Evolutionary conservation across 768 basidiomycete species (phyloP).

Genomic region (Termitomyces sp.): DNA sequence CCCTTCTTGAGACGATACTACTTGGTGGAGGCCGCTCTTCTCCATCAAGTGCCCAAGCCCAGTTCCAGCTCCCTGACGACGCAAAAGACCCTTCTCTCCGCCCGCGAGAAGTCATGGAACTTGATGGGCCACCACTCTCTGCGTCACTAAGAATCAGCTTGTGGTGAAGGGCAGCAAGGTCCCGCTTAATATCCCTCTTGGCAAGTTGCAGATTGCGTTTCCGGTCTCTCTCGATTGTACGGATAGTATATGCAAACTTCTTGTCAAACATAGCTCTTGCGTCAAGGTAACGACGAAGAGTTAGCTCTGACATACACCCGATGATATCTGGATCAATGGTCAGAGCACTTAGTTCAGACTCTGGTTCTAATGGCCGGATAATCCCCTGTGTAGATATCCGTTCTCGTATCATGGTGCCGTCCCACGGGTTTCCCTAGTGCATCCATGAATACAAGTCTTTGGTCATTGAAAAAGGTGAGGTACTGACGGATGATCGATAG

Average conservation of each 20-base stretch:
- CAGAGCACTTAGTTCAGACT: conserved; percentile 60
- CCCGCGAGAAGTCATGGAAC: conserved; percentile 13
- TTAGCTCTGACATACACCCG: conserved; percentile 71
- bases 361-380: conserved; percentile 78
- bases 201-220: conserved; percentile 59
- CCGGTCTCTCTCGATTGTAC: conserved; percentile 63
- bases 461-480: neutral
- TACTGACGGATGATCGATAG: conserved; percentile 48
- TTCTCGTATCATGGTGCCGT: conserved; percentile 82
- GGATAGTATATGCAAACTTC: conserved; percentile 56
- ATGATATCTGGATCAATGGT: conserved; percentile 60
- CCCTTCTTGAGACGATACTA: conserved; percentile 85
- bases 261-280: conserved; percentile 55
- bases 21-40: conserved; percentile 85
- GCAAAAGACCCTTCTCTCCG: conserved; percentile 34
- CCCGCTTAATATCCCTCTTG: conserved; percentile 53
- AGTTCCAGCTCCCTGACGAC: conserved; percentile 59
- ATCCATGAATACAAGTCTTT: neutral
- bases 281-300: conserved; percentile 71
- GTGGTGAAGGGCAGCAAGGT: conserved; percentile 45
- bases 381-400: conserved; percentile 78
- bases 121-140: conserved; percentile 12
- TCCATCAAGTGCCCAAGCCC: conserved; percentile 82
- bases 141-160: conserved; percentile 26
- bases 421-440: conserved; percentile 32